Base-by-base conservation (phyloP, 2,329 filamentous ascomycete species). In the Ceratocystis variospora region DNA sequence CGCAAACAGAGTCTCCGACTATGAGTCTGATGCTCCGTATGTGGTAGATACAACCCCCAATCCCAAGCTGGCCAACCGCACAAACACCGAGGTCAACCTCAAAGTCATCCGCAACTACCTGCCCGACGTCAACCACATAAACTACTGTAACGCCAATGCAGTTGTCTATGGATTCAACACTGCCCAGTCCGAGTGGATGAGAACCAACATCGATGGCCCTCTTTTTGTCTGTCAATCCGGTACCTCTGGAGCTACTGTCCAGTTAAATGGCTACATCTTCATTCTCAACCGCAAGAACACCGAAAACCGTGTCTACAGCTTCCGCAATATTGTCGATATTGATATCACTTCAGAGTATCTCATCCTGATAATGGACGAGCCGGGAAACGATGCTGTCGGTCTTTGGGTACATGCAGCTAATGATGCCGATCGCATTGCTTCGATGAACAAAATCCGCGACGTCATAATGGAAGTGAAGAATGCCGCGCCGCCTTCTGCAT, bases 1-100 rank as follows among this genome's bases (percentile, higher is more conserved):
- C 17, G 70, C 72, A 46, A 75, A 77, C 68, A 73, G 75, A 28
- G 76, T 75, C 33, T 82, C 81, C 61, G 85, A 88, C 75, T 87
- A 88, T 76, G 85, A 88, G 71, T 87, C 85, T 68, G 86, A 88
- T 73, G 81, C 80, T 22, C 79, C 79, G 41, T 75, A 77, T 70
- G 81, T 83, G 72, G 71, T 76, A 71, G 75, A 77, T 62, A 69
- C 73, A 62, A 74, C 77, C 72, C 71, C 76, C 70, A 67, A 75
- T 71, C 68, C 75, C 71, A 78, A 74, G 45, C 81, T 77, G 72
- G 80, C 76, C 63, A 83, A 79, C 74, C 86, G 89, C 70, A 87
- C 87, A 69, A 94, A 92, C 75, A 88, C 87, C 66, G 87, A 95
- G 70, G 86, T 97, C 72, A 97, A 97, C 78, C 81, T 96, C 70